phyloP scores from a whole-genome alignment of 192 early-diverging fungal genomes.

The Thamnidium elegans region DNA sequence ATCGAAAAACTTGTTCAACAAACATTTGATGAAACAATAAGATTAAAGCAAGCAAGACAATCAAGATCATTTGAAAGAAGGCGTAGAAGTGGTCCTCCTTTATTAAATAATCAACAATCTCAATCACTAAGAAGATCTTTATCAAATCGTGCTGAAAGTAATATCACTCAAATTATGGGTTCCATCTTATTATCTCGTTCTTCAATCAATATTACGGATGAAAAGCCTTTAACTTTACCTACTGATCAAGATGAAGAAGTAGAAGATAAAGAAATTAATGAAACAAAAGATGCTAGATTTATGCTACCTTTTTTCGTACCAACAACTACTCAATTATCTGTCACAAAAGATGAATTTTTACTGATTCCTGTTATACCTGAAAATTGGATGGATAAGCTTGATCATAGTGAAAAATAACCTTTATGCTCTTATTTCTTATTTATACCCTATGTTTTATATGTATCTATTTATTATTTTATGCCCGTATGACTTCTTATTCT shows the following conservation, averaged over 20 bases:
- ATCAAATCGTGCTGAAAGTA: slow-evolving; percentile 25
- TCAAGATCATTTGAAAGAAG: slow-evolving; percentile 16
- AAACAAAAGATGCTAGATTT: slow-evolving; percentile 49
- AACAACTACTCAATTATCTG: slow-evolving; percentile 42
- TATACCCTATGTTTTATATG: neutral
- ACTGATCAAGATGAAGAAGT: slow-evolving; percentile 5
- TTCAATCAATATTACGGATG: neutral
- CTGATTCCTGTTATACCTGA: slow-evolving; percentile 31
- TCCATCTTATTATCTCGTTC: neutral
- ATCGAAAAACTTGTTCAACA: slow-evolving; percentile 73
- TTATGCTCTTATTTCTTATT: neutral
- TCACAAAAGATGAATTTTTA: slow-evolving; percentile 1
- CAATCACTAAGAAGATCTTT: slow-evolving; percentile 4
- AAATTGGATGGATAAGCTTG: slow-evolving; percentile 34
- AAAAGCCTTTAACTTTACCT: neutral
- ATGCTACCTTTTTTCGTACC: slow-evolving; percentile 63
- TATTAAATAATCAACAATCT: slow-evolving; percentile 10
- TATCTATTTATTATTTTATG: neutral
- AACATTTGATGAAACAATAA: slow-evolving; percentile 63
- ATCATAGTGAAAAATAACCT: slow-evolving; percentile 14
- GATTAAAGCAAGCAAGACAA: slow-evolving; percentile 25
- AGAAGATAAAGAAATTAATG: slow-evolving; percentile 32
- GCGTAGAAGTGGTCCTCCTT: slow-evolving; percentile 7
- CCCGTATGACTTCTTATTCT: neutral
- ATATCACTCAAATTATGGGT: slow-evolving; percentile 35